Conservation (phyloP, 352 stramenopile genomes). For the Globisporangium canariense region DNA sequence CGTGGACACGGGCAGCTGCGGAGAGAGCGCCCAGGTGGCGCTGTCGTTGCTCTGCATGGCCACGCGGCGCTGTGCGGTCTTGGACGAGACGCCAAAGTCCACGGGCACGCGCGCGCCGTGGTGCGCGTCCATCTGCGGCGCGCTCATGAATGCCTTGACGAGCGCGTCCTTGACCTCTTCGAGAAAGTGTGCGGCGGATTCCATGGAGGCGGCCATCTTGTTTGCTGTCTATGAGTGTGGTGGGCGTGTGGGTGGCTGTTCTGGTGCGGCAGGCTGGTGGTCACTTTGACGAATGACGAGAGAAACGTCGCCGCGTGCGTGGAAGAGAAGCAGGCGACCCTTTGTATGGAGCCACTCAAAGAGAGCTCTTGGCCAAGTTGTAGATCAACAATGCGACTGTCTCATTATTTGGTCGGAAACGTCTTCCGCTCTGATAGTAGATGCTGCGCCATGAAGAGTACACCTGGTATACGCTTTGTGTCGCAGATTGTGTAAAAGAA, state of each 20-base stretch:
- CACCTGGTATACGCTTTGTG: neutral
- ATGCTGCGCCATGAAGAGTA: neutral
- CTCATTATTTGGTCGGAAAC: slow-evolving; percentile 3
- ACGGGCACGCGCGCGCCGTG: slow-evolving; percentile 57
- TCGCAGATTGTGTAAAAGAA: no score
- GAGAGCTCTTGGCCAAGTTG: neutral
- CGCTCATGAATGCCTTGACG: slow-evolving; percentile 74
- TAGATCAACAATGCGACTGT: slow-evolving; percentile 5
- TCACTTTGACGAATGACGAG: slow-evolving; percentile 7
- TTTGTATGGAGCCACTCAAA: slow-evolving; percentile 2
- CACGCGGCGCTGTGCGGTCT: slow-evolving; percentile 8
- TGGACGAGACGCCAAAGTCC: slow-evolving; percentile 24
- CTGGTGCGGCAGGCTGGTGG: slow-evolving; percentile 9
- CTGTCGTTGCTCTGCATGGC: slow-evolving; percentile 3
- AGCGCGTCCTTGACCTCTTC: slow-evolving; percentile 55
- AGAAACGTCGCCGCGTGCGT: neutral
- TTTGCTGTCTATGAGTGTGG: neutral
- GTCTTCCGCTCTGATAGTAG: neutral
- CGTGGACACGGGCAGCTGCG: slow-evolving; percentile 8
- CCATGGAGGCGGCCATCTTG: slow-evolving; percentile 13
- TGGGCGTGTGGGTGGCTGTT: neutral
- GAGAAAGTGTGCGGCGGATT: slow-evolving; percentile 29
- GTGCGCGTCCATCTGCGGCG: slow-evolving; percentile 66
- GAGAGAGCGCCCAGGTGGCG: slow-evolving; percentile 3
- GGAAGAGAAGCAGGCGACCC: slow-evolving; percentile 1